These are phyloP conservation scores for Dioscorea alata DNA, from an alignment of 106 monocot genomes.

Conservation along the genomic window DNA sequence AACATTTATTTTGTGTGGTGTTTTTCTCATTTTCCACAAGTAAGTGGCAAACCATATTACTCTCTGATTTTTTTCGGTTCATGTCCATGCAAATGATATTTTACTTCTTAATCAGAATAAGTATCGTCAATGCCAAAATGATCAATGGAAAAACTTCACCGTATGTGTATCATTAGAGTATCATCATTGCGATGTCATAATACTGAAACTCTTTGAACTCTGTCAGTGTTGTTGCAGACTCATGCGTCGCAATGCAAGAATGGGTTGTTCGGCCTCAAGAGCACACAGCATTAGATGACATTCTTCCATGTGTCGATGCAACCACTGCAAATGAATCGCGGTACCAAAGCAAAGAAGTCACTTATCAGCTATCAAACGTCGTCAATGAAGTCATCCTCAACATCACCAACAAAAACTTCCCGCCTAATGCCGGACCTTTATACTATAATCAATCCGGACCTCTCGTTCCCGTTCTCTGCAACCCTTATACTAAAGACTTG, in stretches of 20 bases:
- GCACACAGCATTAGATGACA: constrained; percentile 74
- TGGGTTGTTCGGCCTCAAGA: constrained; percentile 71
- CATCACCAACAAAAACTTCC: constrained; percentile 55
- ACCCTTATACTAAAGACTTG: constrained; percentile 51
- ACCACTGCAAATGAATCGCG: constrained; percentile 71
- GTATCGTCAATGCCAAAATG: no score
- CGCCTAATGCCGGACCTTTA: constrained; percentile 25
- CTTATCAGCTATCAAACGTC: constrained; percentile 51
- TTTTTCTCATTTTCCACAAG: constrained; percentile 91
- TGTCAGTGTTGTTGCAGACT: constrained; percentile 62
- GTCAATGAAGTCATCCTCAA: constrained; percentile 62
- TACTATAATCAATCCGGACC: constrained; percentile 93
- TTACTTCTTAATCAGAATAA: no score
- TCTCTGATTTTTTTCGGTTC: neutral
- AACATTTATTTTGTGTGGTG: constrained; percentile 73
- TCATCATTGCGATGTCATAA: no score
- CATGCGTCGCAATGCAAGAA: constrained; percentile 93
- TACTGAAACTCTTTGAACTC: neutral
- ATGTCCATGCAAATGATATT: no score
- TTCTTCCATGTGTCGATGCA: constrained; percentile 80
- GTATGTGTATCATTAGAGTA: no score
- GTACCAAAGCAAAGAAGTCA: constrained; percentile 52
- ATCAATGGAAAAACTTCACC: no score
- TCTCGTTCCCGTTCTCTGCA: constrained; percentile 61
- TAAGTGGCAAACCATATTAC: constrained; percentile 24